phyloP scores from a whole-genome alignment of 169 alveolate species.

The Eimeria acervulina region DNA sequence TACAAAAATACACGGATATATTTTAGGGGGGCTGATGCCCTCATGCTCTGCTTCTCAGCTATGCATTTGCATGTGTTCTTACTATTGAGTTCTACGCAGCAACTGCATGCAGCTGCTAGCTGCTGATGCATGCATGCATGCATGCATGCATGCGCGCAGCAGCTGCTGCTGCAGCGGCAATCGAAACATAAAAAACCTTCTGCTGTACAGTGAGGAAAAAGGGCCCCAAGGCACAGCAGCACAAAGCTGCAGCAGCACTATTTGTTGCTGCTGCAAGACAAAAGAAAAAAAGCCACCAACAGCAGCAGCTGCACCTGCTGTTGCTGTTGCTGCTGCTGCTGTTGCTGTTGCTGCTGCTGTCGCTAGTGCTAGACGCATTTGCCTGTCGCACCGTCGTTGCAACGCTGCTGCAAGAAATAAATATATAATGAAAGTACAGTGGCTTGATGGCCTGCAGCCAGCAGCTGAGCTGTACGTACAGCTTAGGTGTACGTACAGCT shows the following conservation, averaged over 20 bases:
- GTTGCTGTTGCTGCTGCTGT: neutral
- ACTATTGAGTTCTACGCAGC: neutral
- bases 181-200: conserved; percentile 34
- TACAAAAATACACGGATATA: too few species aligned
- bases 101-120: conserved; percentile 6
- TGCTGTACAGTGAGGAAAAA: neutral
- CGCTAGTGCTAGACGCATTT: neutral
- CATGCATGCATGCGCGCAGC: neutral
- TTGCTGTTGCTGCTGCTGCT: neutral
- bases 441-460: too few species aligned
- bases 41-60: too few species aligned
- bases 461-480: neutral
- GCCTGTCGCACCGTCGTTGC: neutral
- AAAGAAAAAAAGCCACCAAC: conserved; percentile 25
- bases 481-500: neutral
- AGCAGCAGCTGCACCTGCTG: conserved; percentile 1
- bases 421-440: neutral
- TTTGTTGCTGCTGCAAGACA: conserved; percentile 23
- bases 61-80: neutral
- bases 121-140: neutral
- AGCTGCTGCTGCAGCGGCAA: neutral
- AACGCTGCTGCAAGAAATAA: neutral
- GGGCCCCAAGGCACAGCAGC: conserved; percentile 15
- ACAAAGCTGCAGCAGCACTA: neutral
- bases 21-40: too few species aligned